Evolutionary conservation across 805 yeast species (phyloP).

Genomic region (Starmerella bacillaris): DNA sequence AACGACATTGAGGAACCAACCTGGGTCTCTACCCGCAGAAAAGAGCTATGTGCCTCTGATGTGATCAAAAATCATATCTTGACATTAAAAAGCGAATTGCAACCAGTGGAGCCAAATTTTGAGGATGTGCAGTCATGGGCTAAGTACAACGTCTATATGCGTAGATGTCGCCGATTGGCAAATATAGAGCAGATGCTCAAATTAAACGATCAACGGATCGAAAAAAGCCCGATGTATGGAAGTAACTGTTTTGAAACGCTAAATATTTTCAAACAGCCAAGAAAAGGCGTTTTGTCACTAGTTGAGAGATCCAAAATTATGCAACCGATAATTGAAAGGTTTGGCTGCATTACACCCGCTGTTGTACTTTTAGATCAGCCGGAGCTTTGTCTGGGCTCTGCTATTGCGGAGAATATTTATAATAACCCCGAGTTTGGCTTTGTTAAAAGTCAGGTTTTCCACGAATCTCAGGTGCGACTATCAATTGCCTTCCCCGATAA

Average conservation of each 20-base stretch:
- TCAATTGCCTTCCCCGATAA: constrained; percentile 95
- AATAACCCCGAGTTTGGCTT: background rate
- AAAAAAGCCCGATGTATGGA: constrained; percentile 51
- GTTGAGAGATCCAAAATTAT: constrained; percentile 24
- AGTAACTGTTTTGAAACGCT: constrained; percentile 29
- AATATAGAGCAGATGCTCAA: constrained; percentile 39
- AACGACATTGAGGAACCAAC: constrained; percentile 1
- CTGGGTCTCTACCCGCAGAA: background rate
- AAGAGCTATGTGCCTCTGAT: constrained; percentile 2
- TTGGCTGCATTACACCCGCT: constrained; percentile 73
- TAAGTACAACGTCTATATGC: constrained; percentile 34
- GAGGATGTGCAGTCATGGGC: constrained; percentile 34
- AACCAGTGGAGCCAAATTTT: constrained; percentile 19
- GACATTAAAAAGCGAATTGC: background rate
- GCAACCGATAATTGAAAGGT: constrained; percentile 45
- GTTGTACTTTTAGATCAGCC: constrained; percentile 60
- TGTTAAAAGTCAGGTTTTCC: constrained; percentile 34
- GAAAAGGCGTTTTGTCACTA: constrained; percentile 16
- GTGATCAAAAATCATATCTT: constrained; percentile 27
- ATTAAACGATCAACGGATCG: constrained; percentile 48
- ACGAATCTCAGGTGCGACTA: constrained; percentile 64
- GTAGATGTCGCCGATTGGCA: constrained; percentile 35
- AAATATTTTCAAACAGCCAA: constrained; percentile 15
- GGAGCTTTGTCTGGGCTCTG: constrained; percentile 15
- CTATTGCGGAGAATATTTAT: constrained; percentile 1